These are phyloP conservation scores for Noccaea bulbosa DNA, from an alignment of 345 rosid genomes.

Conservation along the genomic window DNA sequence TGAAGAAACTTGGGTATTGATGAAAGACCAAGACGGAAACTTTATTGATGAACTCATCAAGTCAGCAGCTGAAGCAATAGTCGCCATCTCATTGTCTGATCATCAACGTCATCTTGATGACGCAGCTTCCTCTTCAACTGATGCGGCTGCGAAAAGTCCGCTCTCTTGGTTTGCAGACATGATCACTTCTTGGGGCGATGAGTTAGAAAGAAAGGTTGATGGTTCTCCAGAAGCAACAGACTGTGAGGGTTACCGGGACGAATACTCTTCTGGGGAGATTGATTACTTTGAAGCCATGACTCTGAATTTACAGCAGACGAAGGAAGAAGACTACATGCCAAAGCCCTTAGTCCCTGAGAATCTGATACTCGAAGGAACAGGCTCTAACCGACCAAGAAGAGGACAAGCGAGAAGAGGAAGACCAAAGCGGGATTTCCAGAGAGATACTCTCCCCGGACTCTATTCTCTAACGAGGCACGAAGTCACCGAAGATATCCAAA, in stretches of 20 bases:
- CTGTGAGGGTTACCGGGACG: slow-evolving; percentile 34
- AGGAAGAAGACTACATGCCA: slow-evolving; percentile 74
- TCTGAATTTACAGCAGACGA: slow-evolving; percentile 51
- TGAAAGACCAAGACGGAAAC: slow-evolving; percentile 24
- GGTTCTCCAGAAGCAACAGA: slow-evolving; percentile 27
- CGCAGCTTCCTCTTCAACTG: slow-evolving; percentile 39
- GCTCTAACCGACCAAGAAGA: slow-evolving; percentile 57
- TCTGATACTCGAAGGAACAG: slow-evolving; percentile 56
- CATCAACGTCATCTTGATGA: slow-evolving; percentile 40
- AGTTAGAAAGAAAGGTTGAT: slow-evolving; percentile 27
- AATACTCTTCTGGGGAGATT: slow-evolving; percentile 44
- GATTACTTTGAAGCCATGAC: slow-evolving; percentile 77
- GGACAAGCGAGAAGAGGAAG: slow-evolving; percentile 92
- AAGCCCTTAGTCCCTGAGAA: slow-evolving; percentile 67
- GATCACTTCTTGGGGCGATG: slow-evolving; percentile 27
- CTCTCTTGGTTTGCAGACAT: slow-evolving; percentile 73
- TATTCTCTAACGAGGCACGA: slow-evolving; percentile 84
- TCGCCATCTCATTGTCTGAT: slow-evolving; percentile 54
- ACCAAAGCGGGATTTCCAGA: slow-evolving; percentile 92
- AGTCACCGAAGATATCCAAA: slow-evolving; percentile 72
- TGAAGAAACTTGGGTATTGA: slow-evolving; percentile 20
- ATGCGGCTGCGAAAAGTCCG: slow-evolving; percentile 38
- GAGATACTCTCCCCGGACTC: slow-evolving; percentile 94
- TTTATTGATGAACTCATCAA: slow-evolving; percentile 36
- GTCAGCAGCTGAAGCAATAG: slow-evolving; percentile 64